These are phyloP conservation scores for Teratosphaeria nubilosa DNA, from an alignment of 2,329 filamentous ascomycete genomes.

Conservation along the genomic window DNA sequence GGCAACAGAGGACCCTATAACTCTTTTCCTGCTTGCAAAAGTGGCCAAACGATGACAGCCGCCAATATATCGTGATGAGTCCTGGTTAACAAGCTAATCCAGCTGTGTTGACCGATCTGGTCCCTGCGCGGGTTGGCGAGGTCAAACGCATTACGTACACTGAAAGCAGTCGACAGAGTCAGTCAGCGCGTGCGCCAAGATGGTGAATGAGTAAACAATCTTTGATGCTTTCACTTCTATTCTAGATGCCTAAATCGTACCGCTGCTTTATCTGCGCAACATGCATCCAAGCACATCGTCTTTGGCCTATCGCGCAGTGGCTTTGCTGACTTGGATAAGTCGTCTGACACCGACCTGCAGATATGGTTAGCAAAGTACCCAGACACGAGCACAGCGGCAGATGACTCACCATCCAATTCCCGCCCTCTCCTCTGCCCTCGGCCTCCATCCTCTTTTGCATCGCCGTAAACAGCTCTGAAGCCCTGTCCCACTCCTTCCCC, in stretches of 20 bases:
- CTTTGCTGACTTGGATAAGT: background rate
- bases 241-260: background rate
- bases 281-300: background rate
- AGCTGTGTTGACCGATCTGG: too few species aligned
- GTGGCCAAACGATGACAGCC: too few species aligned
- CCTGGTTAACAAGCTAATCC: too few species aligned
- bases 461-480: constrained; percentile 33
- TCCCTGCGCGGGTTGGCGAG: too few species aligned
- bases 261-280: background rate
- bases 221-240: background rate
- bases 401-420: constrained; percentile 42
- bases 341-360: background rate
- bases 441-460: constrained; percentile 31
- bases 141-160: too few species aligned
- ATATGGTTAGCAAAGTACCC: background rate
- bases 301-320: background rate
- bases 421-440: constrained; percentile 38
- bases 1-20: too few species aligned
- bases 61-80: too few species aligned
- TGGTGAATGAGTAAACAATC: background rate
- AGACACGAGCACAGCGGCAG: background rate
- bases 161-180: too few species aligned
- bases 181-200: background rate
- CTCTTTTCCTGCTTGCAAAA: too few species aligned
- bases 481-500: constrained; percentile 35